phyloP scores from a whole-genome alignment of 495 filamentous ascomycete species.

The Xylaria venustula region DNA sequence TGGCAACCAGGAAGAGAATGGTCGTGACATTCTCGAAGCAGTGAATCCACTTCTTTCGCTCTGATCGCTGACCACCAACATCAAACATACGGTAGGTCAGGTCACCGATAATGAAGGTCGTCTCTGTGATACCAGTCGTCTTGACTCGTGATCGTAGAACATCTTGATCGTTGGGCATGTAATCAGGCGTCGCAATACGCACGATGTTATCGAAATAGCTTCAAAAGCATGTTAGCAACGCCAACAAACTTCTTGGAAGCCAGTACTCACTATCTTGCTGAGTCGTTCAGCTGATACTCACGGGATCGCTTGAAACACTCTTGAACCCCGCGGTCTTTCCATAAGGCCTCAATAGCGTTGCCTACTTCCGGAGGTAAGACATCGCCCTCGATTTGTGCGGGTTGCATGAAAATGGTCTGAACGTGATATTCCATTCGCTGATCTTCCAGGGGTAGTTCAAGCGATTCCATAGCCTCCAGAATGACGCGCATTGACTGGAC shows the following conservation, averaged over 20 bases:
- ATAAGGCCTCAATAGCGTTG: slow-evolving; percentile 86
- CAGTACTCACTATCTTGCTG: slow-evolving; percentile 88
- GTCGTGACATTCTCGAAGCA: slow-evolving; percentile 99
- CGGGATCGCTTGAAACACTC: slow-evolving; percentile 91
- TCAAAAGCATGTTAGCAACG: slow-evolving; percentile 31
- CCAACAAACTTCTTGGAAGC: neutral
- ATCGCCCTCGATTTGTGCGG: slow-evolving; percentile 92
- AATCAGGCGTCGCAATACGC: slow-evolving; percentile 87
- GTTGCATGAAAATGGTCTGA: slow-evolving; percentile 95
- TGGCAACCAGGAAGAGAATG: slow-evolving; percentile 96
- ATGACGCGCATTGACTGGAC: slow-evolving; percentile 97
- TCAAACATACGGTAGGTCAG: slow-evolving; percentile 99
- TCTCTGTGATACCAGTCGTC: slow-evolving; percentile 99
- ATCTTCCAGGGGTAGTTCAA: slow-evolving; percentile 87
- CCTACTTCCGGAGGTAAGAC: slow-evolving; percentile 92
- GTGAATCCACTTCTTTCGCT: slow-evolving; percentile 99
- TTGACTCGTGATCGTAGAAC: slow-evolving; percentile 97
- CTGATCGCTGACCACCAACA: slow-evolving; percentile 96
- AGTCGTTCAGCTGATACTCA: slow-evolving; percentile 98
- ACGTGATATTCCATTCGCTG: slow-evolving; percentile 88
- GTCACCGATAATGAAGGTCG: slow-evolving; percentile 96
- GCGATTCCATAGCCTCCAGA: slow-evolving; percentile 91
- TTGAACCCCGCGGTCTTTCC: slow-evolving; percentile 94
- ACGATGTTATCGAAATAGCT: slow-evolving; percentile 98
- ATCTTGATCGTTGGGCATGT: slow-evolving; percentile 96